phyloP scores from a whole-genome alignment of 2,329 filamentous ascomycete genomes.

The Anthostomella pinea region DNA sequence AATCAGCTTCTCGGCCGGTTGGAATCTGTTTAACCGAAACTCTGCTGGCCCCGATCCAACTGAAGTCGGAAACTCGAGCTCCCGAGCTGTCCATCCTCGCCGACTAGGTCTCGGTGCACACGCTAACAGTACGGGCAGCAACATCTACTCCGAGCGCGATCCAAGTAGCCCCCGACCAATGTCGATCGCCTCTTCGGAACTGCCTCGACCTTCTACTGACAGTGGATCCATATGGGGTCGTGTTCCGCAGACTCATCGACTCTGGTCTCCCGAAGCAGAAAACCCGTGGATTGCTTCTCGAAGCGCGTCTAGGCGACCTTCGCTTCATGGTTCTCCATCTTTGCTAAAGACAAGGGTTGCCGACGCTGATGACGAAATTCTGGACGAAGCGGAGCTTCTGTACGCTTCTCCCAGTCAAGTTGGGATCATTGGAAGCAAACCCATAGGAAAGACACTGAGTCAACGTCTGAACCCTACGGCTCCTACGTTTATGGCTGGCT shows the following conservation, averaged over 20 bases:
- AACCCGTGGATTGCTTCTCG: slow-evolving; percentile 51
- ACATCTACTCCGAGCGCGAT: slow-evolving; percentile 52
- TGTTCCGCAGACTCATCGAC: slow-evolving; percentile 49
- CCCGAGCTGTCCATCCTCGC: slow-evolving; percentile 26
- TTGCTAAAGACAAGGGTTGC: slow-evolving; percentile 59
- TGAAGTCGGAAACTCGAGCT: slow-evolving; percentile 31
- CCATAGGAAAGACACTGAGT: slow-evolving; percentile 49
- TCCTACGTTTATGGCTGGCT: slow-evolving; percentile 77
- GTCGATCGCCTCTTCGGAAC: slow-evolving; percentile 66
- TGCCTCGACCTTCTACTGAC: slow-evolving; percentile 76
- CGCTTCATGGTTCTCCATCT: slow-evolving; percentile 72
- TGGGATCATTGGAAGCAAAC: slow-evolving; percentile 77
- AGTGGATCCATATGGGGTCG: slow-evolving; percentile 72
- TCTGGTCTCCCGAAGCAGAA: slow-evolving; percentile 66
- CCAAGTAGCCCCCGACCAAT: slow-evolving; percentile 62
- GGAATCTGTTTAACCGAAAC: slow-evolving; percentile 55
- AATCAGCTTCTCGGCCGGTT: slow-evolving; percentile 55
- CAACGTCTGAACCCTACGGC: slow-evolving; percentile 81
- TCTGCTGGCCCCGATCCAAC: slow-evolving; percentile 45
- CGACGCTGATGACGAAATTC: slow-evolving; percentile 62
- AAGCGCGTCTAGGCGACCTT: slow-evolving; percentile 76
- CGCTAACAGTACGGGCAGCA: slow-evolving; percentile 46
- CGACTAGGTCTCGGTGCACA: slow-evolving; percentile 31
- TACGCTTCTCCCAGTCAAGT: slow-evolving; percentile 57
- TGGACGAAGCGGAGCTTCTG: slow-evolving; percentile 55